A percentile compares a stretch with the other conserved stretches of the same genome.
Evolutionary conservation across 2,329 filamentous ascomycete genomes (phyloP).

Genomic region (Fusarium redolens): DNA sequence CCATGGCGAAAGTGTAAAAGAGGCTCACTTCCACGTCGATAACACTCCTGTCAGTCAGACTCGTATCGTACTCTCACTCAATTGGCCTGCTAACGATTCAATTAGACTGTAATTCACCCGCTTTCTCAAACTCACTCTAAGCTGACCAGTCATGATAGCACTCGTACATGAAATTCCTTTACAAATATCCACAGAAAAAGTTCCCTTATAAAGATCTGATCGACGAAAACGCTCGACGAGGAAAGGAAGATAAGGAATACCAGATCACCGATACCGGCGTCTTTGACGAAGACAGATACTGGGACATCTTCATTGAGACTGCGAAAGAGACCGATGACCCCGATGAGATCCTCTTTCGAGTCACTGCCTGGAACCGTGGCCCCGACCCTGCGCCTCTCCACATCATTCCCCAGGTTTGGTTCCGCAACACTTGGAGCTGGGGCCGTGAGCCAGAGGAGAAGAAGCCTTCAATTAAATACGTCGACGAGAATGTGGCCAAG

Average conservation of each 20-base stretch:
- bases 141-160: conserved; percentile 66
- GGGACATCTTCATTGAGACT: conserved; percentile 97
- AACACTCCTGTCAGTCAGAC: conserved; percentile 78
- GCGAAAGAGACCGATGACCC: conserved; percentile 94
- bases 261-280: conserved; percentile 89
- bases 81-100: conserved; percentile 37
- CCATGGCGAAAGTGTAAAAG: conserved; percentile 96
- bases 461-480: conserved; percentile 81
- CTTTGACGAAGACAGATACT: conserved; percentile 91
- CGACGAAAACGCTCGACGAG: conserved; percentile 82
- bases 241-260: conserved; percentile 85
- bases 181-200: conserved; percentile 93
- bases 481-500: conserved; percentile 74
- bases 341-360: conserved; percentile 91
- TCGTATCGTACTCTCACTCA: background rate
- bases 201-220: conserved; percentile 94
- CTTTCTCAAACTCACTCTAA: background rate
- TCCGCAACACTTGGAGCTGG: conserved; percentile 98
- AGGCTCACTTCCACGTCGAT: conserved; percentile 95
- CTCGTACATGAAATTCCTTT: conserved; percentile 98
- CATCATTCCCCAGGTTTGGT: conserved; percentile 95
- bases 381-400: conserved; percentile 91
- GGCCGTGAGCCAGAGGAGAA: conserved; percentile 79
- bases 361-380: conserved; percentile 96
- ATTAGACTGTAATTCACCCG: conserved; percentile 57